Percentiles rank a stretch among this genome's conserved stretches.
These are phyloP conservation scores for Mycena amicta DNA, from an alignment of 768 basidiomycete species.

Conservation along the genomic window DNA sequence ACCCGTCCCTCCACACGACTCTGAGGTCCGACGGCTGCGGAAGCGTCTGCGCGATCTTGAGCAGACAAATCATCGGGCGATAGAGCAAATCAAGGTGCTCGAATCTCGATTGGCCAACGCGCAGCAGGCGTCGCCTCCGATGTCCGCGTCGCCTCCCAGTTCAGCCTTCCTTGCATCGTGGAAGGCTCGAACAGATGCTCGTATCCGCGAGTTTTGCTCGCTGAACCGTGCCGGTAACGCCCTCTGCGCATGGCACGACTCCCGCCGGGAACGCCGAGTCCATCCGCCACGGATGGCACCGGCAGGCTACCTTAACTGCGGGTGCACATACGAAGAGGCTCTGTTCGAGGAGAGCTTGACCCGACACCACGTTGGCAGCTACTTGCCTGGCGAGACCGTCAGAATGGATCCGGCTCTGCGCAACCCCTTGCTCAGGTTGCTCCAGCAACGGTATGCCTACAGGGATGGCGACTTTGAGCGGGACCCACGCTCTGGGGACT, in stretches of 20 bases:
- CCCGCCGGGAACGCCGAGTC: constrained; percentile 76
- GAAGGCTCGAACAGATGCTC: constrained; percentile 74
- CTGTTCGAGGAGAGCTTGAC: constrained; percentile 85
- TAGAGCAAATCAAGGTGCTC: constrained; percentile 49
- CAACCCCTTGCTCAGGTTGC: constrained; percentile 73
- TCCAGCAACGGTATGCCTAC: constrained; percentile 76
- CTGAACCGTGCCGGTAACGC: constrained; percentile 88
- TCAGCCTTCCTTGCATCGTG: constrained; percentile 65
- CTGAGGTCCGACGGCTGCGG: constrained; percentile 58
- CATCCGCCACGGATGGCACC: constrained; percentile 83
- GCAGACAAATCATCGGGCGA: constrained; percentile 54
- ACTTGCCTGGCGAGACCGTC: constrained; percentile 81
- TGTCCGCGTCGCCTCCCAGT: constrained; percentile 42
- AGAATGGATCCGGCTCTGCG: constrained; percentile 88
- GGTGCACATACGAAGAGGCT: constrained; percentile 82
- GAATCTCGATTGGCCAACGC: constrained; percentile 44
- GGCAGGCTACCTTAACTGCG: constrained; percentile 78
- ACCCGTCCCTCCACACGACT: constrained; percentile 43
- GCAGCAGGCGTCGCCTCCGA: constrained; percentile 21
- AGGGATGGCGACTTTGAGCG: constrained; percentile 86
- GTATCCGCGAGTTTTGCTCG: constrained; percentile 72
- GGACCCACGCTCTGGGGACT: constrained; percentile 61
- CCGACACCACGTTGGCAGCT: constrained; percentile 79
- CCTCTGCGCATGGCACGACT: constrained; percentile 89
- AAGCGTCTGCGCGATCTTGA: constrained; percentile 66